Percentiles rank a stretch among this genome's conserved stretches.
These are phyloP conservation scores for Ilex aquifolium DNA, from an alignment of 257 asterid genomes.

Conservation along the genomic window DNA sequence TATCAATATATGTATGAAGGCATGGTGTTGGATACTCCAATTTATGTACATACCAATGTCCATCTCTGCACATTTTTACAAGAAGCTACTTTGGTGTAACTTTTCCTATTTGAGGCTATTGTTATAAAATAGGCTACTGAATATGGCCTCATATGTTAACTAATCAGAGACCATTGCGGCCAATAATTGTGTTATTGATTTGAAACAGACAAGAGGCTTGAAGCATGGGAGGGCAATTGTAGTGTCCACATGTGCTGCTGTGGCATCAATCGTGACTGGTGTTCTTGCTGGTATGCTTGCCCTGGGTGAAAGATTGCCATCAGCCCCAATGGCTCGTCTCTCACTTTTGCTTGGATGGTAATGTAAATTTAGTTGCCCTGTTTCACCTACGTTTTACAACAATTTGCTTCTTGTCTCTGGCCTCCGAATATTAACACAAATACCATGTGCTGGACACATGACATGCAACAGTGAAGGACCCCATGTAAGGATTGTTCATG, in stretches of 20 bases:
- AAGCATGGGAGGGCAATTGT: conserved; percentile 98
- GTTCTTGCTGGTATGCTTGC: conserved; percentile 98
- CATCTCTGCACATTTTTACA: not conserved
- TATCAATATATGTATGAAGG: not conserved
- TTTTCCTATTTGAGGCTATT: not conserved
- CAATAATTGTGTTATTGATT: not conserved
- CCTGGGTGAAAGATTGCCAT: conserved; percentile 82
- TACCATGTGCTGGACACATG: not conserved
- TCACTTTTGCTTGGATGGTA: conserved; percentile 92
- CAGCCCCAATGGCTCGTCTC: conserved; percentile 73
- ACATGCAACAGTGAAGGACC: not conserved
- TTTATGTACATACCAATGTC: not conserved
- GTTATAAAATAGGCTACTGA: not conserved
- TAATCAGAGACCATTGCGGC: not conserved
- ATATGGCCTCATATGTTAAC: too few relatives aligned
- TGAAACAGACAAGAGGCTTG: conserved; percentile 77
- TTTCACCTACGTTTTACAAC: not conserved
- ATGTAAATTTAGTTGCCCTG: conserved; percentile 2
- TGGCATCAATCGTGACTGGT: conserved; percentile 94
- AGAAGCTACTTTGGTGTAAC: not conserved
- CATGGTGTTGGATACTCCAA: not conserved
- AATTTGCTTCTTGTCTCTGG: not conserved
- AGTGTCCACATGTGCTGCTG: conserved; percentile 97
- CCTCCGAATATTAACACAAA: not conserved
- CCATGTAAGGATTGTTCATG: not conserved